Conservation (phyloP, 176 grass and related monocot species). For the Tuctoria greenei region DNA sequence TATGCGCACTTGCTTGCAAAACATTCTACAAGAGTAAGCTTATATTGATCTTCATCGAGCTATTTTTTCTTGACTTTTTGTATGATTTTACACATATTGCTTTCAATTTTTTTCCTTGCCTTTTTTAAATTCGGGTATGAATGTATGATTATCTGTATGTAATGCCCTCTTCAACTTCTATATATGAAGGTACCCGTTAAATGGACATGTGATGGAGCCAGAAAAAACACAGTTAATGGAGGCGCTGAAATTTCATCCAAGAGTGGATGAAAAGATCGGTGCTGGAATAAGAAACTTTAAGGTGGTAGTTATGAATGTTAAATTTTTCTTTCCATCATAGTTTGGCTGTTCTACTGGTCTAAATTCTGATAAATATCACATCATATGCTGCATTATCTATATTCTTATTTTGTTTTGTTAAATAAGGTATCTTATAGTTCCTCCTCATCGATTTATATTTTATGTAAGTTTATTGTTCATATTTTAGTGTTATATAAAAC, state of each 20-base stretch:
- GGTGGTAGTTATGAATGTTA: conserved; percentile 28
- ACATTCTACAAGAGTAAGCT: conserved; percentile 76
- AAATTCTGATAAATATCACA: conserved; percentile 16
- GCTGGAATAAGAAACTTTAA: conserved; percentile 45
- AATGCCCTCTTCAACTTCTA: conserved; percentile 28
- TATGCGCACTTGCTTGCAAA: conserved; percentile 67
- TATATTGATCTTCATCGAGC: conserved; percentile 3
- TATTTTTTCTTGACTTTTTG: conserved; percentile 24
- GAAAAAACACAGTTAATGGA: conserved; percentile 61
- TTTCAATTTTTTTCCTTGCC: neutral
- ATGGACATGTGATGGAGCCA: conserved; percentile 44
- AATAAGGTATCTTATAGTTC: neutral
- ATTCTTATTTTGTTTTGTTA: neutral
- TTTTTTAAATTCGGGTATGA: neutral
- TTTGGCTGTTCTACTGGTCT: neutral
- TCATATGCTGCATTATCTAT: neutral
- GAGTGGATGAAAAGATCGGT: conserved; percentile 37
- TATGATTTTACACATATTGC: neutral
- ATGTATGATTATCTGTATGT: conserved; percentile 22
- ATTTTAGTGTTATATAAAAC: conserved; percentile 3
- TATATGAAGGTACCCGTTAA: conserved; percentile 72
- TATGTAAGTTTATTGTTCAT: neutral
- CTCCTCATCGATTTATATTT: neutral
- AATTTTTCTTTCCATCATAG: conserved; percentile 11
- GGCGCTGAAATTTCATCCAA: conserved; percentile 64